These are phyloP conservation scores for Posidonia australis DNA, from an alignment of 106 monocot genomes.

Conservation along the genomic window DNA sequence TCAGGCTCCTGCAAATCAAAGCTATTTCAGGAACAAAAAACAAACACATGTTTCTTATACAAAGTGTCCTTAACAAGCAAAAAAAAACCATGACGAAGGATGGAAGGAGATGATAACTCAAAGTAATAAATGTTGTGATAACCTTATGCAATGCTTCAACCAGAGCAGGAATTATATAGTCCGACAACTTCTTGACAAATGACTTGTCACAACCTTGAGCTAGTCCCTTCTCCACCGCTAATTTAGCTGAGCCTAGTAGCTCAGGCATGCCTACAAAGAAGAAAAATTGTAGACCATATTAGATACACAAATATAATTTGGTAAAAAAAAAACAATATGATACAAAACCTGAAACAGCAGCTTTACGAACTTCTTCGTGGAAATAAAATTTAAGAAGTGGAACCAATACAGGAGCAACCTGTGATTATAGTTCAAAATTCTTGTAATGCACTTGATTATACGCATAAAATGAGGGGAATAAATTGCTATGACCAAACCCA, in stretches of 20 bases:
- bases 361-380: conserved; percentile 90
- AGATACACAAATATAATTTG: conserved; percentile 1
- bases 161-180: conserved; percentile 80
- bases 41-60: neutral
- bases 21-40: neutral
- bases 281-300: neutral
- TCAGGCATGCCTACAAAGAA: conserved; percentile 70
- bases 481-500: conserved; percentile 3
- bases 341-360: conserved; percentile 77
- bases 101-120: neutral
- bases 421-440: conserved; percentile 2
- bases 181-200: conserved; percentile 87
- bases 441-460: neutral
- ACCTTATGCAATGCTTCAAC: conserved; percentile 99
- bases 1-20: conserved; percentile 63
- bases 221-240: conserved; percentile 82
- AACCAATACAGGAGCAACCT: conserved; percentile 89
- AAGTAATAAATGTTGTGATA: neutral
- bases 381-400: conserved; percentile 98
- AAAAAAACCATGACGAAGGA: neutral
- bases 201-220: conserved; percentile 85
- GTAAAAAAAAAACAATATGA: neutral
- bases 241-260: conserved; percentile 74
- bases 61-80: neutral
- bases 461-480: neutral